Evolutionary conservation across 23 red algal species (phyloP), one percentile per base, ranked within the genome.

Genomic region (Gracilaria caudata): DNA sequence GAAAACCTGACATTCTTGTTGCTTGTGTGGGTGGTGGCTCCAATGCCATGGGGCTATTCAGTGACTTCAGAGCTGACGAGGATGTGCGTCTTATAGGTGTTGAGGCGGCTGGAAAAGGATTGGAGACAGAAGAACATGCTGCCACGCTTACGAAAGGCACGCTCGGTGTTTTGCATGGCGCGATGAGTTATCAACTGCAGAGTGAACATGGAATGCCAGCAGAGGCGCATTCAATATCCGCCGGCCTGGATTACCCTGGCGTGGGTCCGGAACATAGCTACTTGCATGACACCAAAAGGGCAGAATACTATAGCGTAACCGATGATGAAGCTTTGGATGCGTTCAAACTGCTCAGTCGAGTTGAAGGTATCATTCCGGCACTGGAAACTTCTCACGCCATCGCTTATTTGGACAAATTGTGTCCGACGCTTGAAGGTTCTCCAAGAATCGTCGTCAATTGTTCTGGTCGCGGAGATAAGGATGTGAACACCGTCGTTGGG

Each of bases 1-100:
- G 93, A 32, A 77, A 85, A 37, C 97, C 97, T 20, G 97, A 99
- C 73, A 92, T 95, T 51, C 55, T 99, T 17, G 13, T 99, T n/a
- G 97, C 97, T 34, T 99, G 97, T 81, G 97, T 99, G 7, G 97
- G 97, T 43, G 97, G 97, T 66, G 97, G 97, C 28, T 93, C 87
- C 12, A 99, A 99, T 78, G 97, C 97, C 8, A 99, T 99, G 84
- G 97, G 97, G 4, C 83, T 99, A 14, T 99, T 99, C 85, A 92
- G 92, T 68, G 87, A 92, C 47, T 99, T 89, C 60, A 90, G 84
- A 60, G 33, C 33, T 41, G 97, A 99, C 36, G n/a, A 54, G 43
- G 59, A 45, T 49, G 97, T 99, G 51, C 76, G 93, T 24, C 54
- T 99, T 47, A 94, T 99, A 77, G 97, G 97, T 36, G 93, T 99